Evolutionary conservation across 164 flowering plant species (phyloP).

Genomic region (Tetracentron sinense): DNA sequence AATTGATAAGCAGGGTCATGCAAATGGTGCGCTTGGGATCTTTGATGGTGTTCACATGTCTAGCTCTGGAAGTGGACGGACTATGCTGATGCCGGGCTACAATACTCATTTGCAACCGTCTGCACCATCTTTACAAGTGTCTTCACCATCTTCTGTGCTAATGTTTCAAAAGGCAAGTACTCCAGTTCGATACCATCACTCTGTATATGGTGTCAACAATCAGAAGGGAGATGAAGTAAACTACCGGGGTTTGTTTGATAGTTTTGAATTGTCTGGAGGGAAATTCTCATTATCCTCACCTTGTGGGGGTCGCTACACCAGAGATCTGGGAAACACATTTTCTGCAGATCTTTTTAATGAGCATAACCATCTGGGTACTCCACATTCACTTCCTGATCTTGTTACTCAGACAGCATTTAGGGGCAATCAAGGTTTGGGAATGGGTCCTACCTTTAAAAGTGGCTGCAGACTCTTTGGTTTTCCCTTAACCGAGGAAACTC

Average conservation of each 20-base stretch:
- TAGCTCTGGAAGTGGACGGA: conserved; percentile 39
- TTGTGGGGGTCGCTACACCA: not conserved
- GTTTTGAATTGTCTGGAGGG: conserved; percentile 18
- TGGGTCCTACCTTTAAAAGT: conserved; percentile 36
- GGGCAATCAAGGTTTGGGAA: conserved; percentile 20
- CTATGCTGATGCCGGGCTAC: conserved; percentile 29
- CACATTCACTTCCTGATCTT: conserved; percentile 11
- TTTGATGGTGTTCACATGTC: conserved; percentile 37
- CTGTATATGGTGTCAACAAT: conserved; percentile 9
- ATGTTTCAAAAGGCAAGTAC: conserved; percentile 57
- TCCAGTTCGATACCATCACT: conserved; percentile 18
- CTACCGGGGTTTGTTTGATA: conserved; percentile 13
- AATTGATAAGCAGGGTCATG: conserved; percentile 21
- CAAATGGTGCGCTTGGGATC: conserved; percentile 29
- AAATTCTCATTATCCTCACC: conserved; percentile 17
- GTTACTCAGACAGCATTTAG: conserved; percentile 21
- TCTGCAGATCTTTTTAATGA: conserved; percentile 23
- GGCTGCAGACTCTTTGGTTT: conserved; percentile 89
- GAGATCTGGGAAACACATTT: conserved; percentile 13
- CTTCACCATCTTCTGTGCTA: conserved; percentile 74
- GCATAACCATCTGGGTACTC: conserved; percentile 17
- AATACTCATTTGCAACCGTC: conserved; percentile 21
- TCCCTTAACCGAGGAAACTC: conserved; percentile 53
- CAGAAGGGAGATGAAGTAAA: conserved; percentile 15
- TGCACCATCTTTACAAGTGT: conserved; percentile 33